Percentiles rank a stretch among this genome's conserved stretches.
phyloP scores from a whole-genome alignment of 106 monocot species.

The Apostasia shenzhenica region DNA sequence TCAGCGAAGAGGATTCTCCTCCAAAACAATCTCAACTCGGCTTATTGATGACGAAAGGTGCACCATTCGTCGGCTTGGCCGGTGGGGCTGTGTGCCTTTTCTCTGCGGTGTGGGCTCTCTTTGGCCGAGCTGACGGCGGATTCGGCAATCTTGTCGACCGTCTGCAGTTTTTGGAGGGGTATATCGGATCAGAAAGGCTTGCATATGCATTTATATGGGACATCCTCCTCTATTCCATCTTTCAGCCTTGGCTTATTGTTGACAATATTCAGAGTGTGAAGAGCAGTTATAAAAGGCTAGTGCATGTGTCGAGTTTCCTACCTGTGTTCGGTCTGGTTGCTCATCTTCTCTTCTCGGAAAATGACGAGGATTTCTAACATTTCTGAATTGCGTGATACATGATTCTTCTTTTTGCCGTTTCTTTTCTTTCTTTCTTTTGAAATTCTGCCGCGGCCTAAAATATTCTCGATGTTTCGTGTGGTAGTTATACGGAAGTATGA shows the following conservation, averaged over 20 bases:
- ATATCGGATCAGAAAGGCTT: conserved; percentile 68
- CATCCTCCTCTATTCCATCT: conserved; percentile 69
- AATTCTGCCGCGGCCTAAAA: too few species aligned
- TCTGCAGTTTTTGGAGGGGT: conserved; percentile 38
- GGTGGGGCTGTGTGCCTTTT: conserved; percentile 53
- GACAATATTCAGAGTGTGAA: conserved; percentile 77
- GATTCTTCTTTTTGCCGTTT: too few species aligned
- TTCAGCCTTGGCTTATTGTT: conserved; percentile 92
- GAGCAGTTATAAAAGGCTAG: conserved; percentile 20
- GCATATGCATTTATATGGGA: conserved; percentile 97
- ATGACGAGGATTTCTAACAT: conserved; percentile 19
- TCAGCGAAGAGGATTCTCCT: conserved; percentile 14
- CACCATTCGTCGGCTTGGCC: conserved; percentile 33
- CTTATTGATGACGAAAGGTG: conserved; percentile 47
- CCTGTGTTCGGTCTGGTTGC: conserved; percentile 74
- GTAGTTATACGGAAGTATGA: too few species aligned
- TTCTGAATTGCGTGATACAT: too few species aligned
- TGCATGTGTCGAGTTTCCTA: conserved; percentile 52
- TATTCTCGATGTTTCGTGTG: too few species aligned
- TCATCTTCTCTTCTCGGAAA: conserved; percentile 57
- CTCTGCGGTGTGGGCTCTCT: conserved; percentile 60
- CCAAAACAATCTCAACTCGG: conserved; percentile 31
- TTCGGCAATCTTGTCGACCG: conserved; percentile 54
- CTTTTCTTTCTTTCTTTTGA: too few species aligned
- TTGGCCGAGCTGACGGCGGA: conserved; percentile 31